These are phyloP conservation scores for Zoysia pacifica DNA, from an alignment of 176 grass and related monocot species.

Conservation along the genomic window DNA sequence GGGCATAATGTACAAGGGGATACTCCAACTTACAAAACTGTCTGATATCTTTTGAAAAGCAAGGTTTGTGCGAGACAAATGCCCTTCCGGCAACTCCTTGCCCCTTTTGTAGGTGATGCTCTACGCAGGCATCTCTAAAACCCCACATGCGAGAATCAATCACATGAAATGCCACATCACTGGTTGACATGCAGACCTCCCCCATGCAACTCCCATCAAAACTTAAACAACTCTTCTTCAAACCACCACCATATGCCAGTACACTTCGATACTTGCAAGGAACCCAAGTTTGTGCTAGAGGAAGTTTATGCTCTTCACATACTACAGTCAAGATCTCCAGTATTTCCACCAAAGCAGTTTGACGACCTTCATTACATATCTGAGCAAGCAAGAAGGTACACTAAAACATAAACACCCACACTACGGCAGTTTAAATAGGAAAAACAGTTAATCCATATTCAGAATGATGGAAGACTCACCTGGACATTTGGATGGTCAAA, in stretches of 20 bases:
- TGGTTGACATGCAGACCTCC: constrained; percentile 94
- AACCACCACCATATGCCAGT: constrained; percentile 82
- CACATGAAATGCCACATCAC: constrained; percentile 86
- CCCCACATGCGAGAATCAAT: constrained; percentile 84
- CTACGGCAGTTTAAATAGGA: background rate
- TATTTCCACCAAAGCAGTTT: constrained; percentile 89
- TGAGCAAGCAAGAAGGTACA: constrained; percentile 34
- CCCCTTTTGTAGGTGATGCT: constrained; percentile 91
- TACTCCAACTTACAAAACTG: constrained; percentile 77
- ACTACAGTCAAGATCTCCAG: constrained; percentile 75
- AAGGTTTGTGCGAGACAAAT: constrained; percentile 61
- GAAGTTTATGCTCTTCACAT: constrained; percentile 86
- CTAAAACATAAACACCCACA: constrained; percentile 34
- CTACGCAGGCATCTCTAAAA: constrained; percentile 94
- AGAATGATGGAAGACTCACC: constrained; percentile 46
- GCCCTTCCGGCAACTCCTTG: constrained; percentile 87
- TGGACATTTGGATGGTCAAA: constrained; percentile 77
- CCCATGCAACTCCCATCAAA: constrained; percentile 85
- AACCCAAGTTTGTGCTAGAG: constrained; percentile 95
- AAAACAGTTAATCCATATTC: background rate
- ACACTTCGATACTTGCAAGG: constrained; percentile 80
- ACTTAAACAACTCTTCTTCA: constrained; percentile 85
- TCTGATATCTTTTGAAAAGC: constrained; percentile 72
- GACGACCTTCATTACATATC: constrained; percentile 97
- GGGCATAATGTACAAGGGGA: constrained; percentile 91